Evolutionary conservation across 2,329 filamentous ascomycete species (phyloP), one percentile per base, ranked within the genome.

Genomic region (Fusarium robinianum): DNA sequence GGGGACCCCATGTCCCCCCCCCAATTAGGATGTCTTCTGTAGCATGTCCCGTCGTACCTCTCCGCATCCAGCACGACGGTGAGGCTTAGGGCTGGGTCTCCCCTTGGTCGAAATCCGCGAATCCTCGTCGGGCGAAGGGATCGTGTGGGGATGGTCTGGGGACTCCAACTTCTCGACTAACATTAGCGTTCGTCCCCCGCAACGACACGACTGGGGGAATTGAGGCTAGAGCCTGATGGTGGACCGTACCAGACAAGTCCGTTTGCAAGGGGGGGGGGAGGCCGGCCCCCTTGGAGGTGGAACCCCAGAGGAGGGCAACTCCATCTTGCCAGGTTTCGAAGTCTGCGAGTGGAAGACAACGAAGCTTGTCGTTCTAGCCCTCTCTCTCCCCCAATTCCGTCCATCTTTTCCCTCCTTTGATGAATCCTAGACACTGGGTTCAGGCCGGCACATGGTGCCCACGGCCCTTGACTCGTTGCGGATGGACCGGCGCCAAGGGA

Each of bases 101-200:
- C 27, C 11, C 11, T 29, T 27, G 23, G 31, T 39, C 27, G 14
- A n/a, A n/a, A n/a, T n/a, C n/a, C n/a, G n/a, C n/a, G n/a, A 23
- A 38, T 17, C 33, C 29, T 43, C 42, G 47, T 44, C 58, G 57
- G 58, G 45, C 53, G 55, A 61, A 61, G 39, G 58, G 57, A 57
- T 51, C 33, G 46, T 61, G 57, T 59, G 57, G 57, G 46, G 57
- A 59, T 60, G 32, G 15, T 43, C 46, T 47, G 52, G 48, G 46
- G 55, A 57, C 53, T 52, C 51, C 48, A 58, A 58, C 55, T 53
- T 45, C 47, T n/a, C n/a, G n/a, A n/a, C n/a, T 26, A 26, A 18
- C 45, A 37, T 40, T 45, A 50, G 41, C 41, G 47, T 51, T 46
- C 44, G 42, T 55, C 51, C 53, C 55, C 57, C 57, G 51, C 57